A percentile compares a stretch with the other conserved stretches of the same genome.
Conservation (phyloP, 441 rosid genomes). For the Euphorbia corollata region DNA sequence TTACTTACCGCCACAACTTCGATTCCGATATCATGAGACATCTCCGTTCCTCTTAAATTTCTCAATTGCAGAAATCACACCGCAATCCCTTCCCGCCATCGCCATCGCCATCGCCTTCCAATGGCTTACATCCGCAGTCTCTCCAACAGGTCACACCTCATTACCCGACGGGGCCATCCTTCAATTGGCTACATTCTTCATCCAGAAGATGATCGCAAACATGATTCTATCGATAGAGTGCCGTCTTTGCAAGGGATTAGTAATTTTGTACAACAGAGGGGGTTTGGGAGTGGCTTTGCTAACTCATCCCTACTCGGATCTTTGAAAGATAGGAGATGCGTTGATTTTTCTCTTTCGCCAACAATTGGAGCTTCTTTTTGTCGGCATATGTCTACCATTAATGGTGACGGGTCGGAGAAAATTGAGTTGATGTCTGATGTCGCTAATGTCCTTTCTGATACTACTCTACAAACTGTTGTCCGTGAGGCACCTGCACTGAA, state of each 20-base stretch:
- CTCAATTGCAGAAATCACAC: not conserved
- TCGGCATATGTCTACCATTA: slow-evolving; percentile 56
- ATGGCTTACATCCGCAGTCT: slow-evolving; percentile 58
- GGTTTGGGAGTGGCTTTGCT: slow-evolving; percentile 27
- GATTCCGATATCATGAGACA: not conserved
- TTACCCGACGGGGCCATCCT: slow-evolving; percentile 31
- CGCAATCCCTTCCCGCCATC: not conserved
- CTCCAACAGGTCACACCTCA: slow-evolving; percentile 37
- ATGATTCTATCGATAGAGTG: slow-evolving; percentile 8
- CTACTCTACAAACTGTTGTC: slow-evolving; percentile 40
- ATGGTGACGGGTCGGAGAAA: slow-evolving; percentile 46
- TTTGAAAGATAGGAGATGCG: slow-evolving; percentile 20
- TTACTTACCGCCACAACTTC: not conserved
- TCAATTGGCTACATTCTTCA: slow-evolving; percentile 33
- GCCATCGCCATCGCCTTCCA: not conserved
- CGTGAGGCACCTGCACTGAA: slow-evolving; percentile 49
- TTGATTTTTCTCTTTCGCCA: slow-evolving; percentile 26
- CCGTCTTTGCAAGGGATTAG: slow-evolving; percentile 13
- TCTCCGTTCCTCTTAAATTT: not conserved
- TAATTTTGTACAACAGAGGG: slow-evolving; percentile 31
- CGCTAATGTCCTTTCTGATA: slow-evolving; percentile 49
- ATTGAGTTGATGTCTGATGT: slow-evolving; percentile 47
- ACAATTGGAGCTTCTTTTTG: slow-evolving; percentile 36
- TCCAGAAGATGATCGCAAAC: slow-evolving; percentile 35
- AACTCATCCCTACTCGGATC: slow-evolving; percentile 24